Evolutionary conservation across 495 filamentous ascomycete genomes (phyloP).

Genomic region (Aspergillus cavernicola): DNA sequence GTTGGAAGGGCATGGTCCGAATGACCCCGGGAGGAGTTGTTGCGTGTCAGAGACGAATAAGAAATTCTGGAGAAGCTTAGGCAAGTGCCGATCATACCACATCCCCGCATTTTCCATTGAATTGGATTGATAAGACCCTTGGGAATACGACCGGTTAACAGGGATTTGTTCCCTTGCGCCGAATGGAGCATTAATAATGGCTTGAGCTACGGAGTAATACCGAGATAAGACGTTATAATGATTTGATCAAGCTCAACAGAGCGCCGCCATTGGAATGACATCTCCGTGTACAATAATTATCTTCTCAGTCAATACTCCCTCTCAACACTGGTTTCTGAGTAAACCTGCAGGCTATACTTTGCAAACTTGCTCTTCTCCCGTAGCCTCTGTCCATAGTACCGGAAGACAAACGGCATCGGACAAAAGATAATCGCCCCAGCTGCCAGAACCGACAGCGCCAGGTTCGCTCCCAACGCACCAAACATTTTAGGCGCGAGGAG

Average conservation of each 20-base stretch:
- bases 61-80: neutral
- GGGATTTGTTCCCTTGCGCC: too few species aligned
- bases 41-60: neutral
- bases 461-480: constrained; percentile 37
- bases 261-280: too few species aligned
- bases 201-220: too few species aligned
- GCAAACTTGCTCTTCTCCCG: constrained; percentile 46
- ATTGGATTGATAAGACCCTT: too few species aligned
- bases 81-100: neutral
- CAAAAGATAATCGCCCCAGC: constrained; percentile 43
- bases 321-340: constrained; percentile 25
- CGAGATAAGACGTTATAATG: too few species aligned
- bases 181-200: too few species aligned
- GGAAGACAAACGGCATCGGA: constrained; percentile 38
- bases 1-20: too few species aligned
- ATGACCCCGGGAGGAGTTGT: too few species aligned
- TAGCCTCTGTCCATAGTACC: constrained; percentile 40
- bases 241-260: too few species aligned
- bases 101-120: neutral
- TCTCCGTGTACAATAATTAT: neutral
- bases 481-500: constrained; percentile 47
- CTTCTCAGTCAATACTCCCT: constrained; percentile 3
- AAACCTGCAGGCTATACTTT: constrained; percentile 37
- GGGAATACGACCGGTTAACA: too few species aligned
- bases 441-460: constrained; percentile 43